A percentile compares a stretch with the other conserved stretches of the same genome.
Conservation (phyloP, 176 grass and related monocot species). For the sorghum (Sorghum bicolor) region DNA sequence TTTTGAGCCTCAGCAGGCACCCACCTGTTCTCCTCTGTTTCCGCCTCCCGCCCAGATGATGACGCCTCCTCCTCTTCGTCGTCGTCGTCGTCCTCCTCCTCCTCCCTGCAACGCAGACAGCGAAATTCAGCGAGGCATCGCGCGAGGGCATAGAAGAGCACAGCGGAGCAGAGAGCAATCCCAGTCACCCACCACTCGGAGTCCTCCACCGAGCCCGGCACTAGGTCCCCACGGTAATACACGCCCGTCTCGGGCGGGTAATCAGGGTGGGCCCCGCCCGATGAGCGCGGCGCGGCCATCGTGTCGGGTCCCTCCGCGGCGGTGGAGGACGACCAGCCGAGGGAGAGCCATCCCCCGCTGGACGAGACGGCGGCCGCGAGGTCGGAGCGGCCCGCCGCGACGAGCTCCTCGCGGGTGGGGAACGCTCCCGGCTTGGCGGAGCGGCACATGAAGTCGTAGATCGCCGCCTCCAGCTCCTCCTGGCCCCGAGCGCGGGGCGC, state of each 20-base stretch:
- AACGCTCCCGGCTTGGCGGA: slow-evolving; percentile 69
- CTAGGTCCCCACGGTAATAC: slow-evolving; percentile 6
- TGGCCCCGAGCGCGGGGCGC: not conserved
- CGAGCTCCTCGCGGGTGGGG: slow-evolving; percentile 69
- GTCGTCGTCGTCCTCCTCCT: not conserved
- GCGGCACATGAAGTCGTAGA: slow-evolving; percentile 83
- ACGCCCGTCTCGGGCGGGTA: slow-evolving; percentile 9
- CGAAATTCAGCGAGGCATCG: not conserved
- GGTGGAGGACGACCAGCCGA: slow-evolving; percentile 59
- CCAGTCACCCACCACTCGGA: slow-evolving; percentile 12
- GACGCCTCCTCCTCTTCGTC: not conserved
- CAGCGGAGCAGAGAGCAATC: not conserved
- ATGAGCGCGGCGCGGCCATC: not conserved
- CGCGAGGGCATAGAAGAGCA: not conserved
- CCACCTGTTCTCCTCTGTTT: slow-evolving; percentile 26
- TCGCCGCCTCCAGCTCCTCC: slow-evolving; percentile 66
- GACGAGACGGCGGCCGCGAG: slow-evolving; percentile 58
- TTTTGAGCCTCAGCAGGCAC: slow-evolving; percentile 5
- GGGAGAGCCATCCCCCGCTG: slow-evolving; percentile 74
- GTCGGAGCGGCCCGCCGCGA: slow-evolving; percentile 64
- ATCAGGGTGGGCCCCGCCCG: slow-evolving; percentile 11
- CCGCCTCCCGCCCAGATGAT: not conserved
- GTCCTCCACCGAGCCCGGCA: not conserved
- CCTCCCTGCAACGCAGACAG: slow-evolving; percentile 19
- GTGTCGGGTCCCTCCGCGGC: not conserved